These are phyloP conservation scores for Diaporthe capsici DNA, from an alignment of 2,329 filamentous ascomycete genomes.

Conservation along the genomic window DNA sequence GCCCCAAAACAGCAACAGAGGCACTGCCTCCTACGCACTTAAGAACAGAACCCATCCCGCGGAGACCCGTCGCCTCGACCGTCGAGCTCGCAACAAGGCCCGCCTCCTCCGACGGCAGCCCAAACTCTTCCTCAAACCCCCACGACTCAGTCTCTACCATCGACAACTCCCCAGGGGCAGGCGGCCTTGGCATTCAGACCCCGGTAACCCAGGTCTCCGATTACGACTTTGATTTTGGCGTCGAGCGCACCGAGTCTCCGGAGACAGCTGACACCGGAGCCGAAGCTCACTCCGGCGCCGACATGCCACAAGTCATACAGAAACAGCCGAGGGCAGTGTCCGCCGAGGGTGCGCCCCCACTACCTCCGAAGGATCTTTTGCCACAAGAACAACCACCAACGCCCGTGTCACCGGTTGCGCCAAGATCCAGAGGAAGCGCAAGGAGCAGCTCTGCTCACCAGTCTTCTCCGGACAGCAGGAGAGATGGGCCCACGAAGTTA, in stretches of 20 bases:
- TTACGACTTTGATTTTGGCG: slow-evolving; percentile 38
- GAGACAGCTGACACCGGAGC: slow-evolving; percentile 28
- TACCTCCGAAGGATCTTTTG: slow-evolving; percentile 22
- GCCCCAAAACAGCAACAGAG: slow-evolving; percentile 40
- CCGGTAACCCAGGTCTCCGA: slow-evolving; percentile 39
- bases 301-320: slow-evolving; percentile 38
- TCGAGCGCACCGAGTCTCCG: slow-evolving; percentile 38
- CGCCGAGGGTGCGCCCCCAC: slow-evolving; percentile 24
- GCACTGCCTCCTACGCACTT: slow-evolving; percentile 26
- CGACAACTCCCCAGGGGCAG: slow-evolving; percentile 39
- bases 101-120: slow-evolving; percentile 33
- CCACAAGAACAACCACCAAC: slow-evolving; percentile 17
- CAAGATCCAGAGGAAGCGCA: slow-evolving; percentile 19
- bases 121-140: slow-evolving; percentile 37
- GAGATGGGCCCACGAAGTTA: slow-evolving; percentile 44
- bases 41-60: slow-evolving; percentile 25
- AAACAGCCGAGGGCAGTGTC: slow-evolving; percentile 35
- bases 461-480: slow-evolving; percentile 41
- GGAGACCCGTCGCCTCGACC: slow-evolving; percentile 34
- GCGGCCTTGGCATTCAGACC: slow-evolving; percentile 33
- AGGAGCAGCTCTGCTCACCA: slow-evolving; percentile 33
- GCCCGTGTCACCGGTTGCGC: slow-evolving; percentile 28
- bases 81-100: slow-evolving; percentile 33
- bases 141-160: slow-evolving; percentile 39
- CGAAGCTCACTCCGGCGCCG: slow-evolving; percentile 6